phyloP scores from a whole-genome alignment of 208 protist species.

The Naegleria fowleri region DNA sequence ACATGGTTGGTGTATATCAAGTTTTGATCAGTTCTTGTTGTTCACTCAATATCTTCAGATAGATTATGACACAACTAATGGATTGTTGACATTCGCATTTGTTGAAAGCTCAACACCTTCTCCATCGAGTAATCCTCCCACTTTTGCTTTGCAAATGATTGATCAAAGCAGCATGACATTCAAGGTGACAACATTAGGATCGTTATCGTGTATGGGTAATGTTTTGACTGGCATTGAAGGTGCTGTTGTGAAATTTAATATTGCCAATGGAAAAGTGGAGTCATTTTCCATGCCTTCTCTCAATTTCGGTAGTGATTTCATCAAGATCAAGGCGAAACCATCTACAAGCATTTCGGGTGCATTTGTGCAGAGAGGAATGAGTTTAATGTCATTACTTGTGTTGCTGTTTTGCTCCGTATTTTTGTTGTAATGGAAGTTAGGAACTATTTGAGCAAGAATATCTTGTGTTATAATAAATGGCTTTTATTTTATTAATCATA shows the following conservation, averaged over 20 bases:
- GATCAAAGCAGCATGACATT: background rate
- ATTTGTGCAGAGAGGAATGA: too few species aligned
- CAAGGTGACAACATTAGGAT: background rate
- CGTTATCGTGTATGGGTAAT: background rate
- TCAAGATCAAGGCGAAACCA: too few species aligned
- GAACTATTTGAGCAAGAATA: too few species aligned
- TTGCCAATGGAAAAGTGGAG: background rate
- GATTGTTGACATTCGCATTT: background rate
- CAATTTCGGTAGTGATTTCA: background rate
- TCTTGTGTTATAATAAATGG: too few species aligned
- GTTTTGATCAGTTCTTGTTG: background rate
- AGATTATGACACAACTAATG: background rate
- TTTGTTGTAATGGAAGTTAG: too few species aligned
- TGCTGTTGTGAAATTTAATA: background rate
- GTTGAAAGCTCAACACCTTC: background rate
- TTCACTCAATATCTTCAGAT: background rate
- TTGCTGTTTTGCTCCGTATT: too few species aligned
- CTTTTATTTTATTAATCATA: too few species aligned
- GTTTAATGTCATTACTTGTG: too few species aligned
- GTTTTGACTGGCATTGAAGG: background rate
- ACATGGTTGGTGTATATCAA: background rate
- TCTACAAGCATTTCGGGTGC: too few species aligned
- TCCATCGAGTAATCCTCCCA: background rate
- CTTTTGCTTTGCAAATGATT: background rate
- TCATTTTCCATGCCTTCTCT: background rate